Conservation (phyloP, 768 basidiomycete genomes). For the Suillus lakei region DNA sequence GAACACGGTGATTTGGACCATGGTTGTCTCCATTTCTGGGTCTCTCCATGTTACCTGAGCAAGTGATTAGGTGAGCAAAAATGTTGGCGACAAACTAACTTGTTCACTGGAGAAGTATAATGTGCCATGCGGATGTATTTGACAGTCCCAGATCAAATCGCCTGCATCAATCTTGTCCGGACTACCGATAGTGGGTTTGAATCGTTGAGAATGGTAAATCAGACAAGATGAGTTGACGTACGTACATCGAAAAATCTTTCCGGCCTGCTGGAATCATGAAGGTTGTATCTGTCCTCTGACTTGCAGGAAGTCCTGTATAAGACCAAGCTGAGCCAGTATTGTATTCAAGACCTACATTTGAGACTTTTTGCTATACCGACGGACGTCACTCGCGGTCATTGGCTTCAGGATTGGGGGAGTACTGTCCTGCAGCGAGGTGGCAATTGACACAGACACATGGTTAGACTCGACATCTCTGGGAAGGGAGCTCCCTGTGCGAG, state of each 20-base stretch:
- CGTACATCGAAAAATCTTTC: slow-evolving; percentile 5
- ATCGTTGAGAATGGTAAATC: background rate
- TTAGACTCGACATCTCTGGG: background rate
- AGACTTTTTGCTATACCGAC: slow-evolving; percentile 6
- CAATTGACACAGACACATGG: slow-evolving; percentile 2
- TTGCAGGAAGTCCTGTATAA: background rate
- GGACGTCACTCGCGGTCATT: slow-evolving; percentile 6
- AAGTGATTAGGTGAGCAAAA: background rate
- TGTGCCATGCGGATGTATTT: background rate
- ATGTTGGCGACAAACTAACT: background rate
- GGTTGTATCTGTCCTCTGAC: slow-evolving; percentile 4
- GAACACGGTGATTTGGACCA: slow-evolving; percentile 3
- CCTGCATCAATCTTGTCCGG: background rate
- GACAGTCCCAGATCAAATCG: background rate
- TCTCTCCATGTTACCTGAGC: slow-evolving; percentile 2
- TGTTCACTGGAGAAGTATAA: slow-evolving; percentile 3
- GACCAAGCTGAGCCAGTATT: background rate
- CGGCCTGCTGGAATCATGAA: background rate
- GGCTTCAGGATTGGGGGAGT: background rate
- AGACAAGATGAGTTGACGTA: background rate
- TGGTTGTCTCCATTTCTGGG: slow-evolving; percentile 4
- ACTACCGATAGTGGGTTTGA: background rate
- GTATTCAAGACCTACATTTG: background rate
- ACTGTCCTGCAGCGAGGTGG: background rate
- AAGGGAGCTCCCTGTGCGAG: background rate